phyloP scores from a whole-genome alignment of 139 green algal species.

The Micromonas pusilla region DNA sequence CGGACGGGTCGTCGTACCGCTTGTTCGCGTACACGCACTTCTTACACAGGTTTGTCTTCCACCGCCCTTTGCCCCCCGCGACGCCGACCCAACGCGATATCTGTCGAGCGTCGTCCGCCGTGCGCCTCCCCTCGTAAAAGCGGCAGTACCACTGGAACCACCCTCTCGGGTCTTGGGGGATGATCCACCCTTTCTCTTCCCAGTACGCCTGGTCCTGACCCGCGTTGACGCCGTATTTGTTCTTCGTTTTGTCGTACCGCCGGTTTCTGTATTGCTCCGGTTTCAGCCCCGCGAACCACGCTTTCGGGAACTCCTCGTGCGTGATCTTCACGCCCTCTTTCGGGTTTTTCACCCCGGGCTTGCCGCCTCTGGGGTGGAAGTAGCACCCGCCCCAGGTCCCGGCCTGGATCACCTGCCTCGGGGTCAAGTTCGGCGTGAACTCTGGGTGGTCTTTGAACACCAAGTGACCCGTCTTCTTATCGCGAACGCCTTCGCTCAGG shows the following conservation, averaged over 20 bases:
- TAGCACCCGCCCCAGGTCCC: slow-evolving; percentile 44
- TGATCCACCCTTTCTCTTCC: slow-evolving; percentile 48
- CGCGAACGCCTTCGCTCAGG: background rate
- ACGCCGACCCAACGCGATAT: slow-evolving; percentile 51
- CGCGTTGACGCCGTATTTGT: slow-evolving; percentile 50
- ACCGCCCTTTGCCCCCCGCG: slow-evolving; percentile 47
- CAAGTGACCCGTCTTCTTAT: slow-evolving; percentile 28
- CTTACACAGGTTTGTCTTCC: slow-evolving; percentile 44
- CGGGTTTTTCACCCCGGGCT: slow-evolving; percentile 46
- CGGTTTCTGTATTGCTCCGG: slow-evolving; percentile 34
- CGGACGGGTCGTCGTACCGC: slow-evolving; percentile 40
- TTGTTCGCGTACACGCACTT: slow-evolving; percentile 38
- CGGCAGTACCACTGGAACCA: slow-evolving; percentile 59
- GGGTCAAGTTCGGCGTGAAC: slow-evolving; percentile 45
- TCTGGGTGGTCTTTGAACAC: slow-evolving; percentile 46
- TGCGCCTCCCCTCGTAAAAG: slow-evolving; percentile 38
- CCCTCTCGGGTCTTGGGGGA: slow-evolving; percentile 38
- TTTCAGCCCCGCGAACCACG: slow-evolving; percentile 48
- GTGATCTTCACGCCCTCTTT: slow-evolving; percentile 33
- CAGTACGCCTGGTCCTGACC: slow-evolving; percentile 52
- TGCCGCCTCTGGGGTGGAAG: slow-evolving; percentile 49
- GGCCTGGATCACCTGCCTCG: slow-evolving; percentile 46
- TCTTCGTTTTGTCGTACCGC: slow-evolving; percentile 36
- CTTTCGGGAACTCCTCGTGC: slow-evolving; percentile 42
- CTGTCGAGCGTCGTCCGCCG: slow-evolving; percentile 50